These are phyloP conservation scores for Trichoderma lentiforme DNA, from an alignment of 2,329 filamentous ascomycete genomes.

Conservation along the genomic window DNA sequence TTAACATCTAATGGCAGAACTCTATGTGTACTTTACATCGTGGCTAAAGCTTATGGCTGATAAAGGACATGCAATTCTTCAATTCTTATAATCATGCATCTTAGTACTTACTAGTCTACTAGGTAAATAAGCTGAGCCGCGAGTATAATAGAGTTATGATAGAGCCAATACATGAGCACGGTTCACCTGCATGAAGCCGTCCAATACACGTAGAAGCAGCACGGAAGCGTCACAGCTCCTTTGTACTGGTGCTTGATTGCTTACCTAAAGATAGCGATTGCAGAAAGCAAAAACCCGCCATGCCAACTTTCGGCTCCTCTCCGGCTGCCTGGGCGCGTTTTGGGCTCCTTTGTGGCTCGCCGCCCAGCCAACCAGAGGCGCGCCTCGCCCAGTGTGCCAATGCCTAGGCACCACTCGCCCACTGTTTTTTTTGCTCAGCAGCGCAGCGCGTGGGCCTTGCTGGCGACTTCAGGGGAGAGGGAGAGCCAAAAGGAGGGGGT, in stretches of 20 bases:
- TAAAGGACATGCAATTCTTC: neutral
- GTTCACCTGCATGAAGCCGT: neutral
- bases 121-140: neutral
- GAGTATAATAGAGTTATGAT: neutral
- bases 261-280: neutral
- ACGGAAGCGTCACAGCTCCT: neutral
- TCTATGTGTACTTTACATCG: neutral
- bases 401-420: constrained; percentile 1
- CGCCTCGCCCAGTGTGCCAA: constrained; percentile 11
- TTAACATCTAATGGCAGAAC: neutral
- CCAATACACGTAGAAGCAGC: neutral
- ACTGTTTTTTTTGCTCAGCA: constrained; percentile 8
- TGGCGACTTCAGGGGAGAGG: constrained; percentile 20
- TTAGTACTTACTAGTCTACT: neutral
- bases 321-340: constrained; percentile 9
- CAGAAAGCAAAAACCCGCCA: neutral
- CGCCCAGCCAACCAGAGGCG: constrained; percentile 19
- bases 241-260: neutral
- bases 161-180: neutral
- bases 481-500: constrained; percentile 32
- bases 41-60: neutral
- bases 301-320: neutral
- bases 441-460: neutral
- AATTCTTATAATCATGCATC: neutral
- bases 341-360: neutral